phyloP scores from a whole-genome alignment of 805 yeast genomes.

The Metschnikowia koreensis region DNA sequence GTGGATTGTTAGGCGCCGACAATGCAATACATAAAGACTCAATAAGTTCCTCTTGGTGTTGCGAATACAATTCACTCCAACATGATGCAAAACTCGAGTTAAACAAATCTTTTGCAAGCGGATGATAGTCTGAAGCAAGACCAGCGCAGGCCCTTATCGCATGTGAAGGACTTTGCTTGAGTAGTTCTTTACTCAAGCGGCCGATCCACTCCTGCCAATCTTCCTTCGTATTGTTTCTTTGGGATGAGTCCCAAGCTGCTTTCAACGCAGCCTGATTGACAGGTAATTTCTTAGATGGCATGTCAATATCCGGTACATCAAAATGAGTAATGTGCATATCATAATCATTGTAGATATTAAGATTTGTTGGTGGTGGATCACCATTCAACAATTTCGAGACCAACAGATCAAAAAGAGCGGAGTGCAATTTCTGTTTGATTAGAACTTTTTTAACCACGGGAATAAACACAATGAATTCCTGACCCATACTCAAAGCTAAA shows the following conservation, averaged over 20 bases:
- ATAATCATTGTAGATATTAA: conserved; percentile 65
- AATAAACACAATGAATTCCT: conserved; percentile 80
- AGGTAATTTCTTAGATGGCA: conserved; percentile 72
- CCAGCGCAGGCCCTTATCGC: conserved; percentile 91
- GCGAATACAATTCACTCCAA: conserved; percentile 89
- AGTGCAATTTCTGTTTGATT: conserved; percentile 61
- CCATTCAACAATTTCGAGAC: conserved; percentile 75
- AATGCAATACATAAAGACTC: conserved; percentile 83
- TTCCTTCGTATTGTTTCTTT: conserved; percentile 75
- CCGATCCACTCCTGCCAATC: conserved; percentile 99
- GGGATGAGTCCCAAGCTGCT: conserved; percentile 88
- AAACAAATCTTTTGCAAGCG: conserved; percentile 85
- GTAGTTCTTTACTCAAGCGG: conserved; percentile 74
- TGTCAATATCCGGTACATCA: conserved; percentile 62
- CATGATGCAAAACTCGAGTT: conserved; percentile 94
- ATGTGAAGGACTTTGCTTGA: conserved; percentile 92
- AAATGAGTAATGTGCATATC: conserved; percentile 37
- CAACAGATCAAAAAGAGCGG: conserved; percentile 74
- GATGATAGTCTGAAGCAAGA: conserved; percentile 81
- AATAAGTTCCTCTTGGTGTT: conserved; percentile 85
- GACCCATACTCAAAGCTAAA: conserved; percentile 74
- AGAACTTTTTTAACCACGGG: conserved; percentile 74
- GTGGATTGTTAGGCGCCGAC: conserved; percentile 88
- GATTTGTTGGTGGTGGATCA: conserved; percentile 80
- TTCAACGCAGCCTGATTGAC: conserved; percentile 63